A percentile compares a stretch with the other conserved stretches of the same genome.
Conservation (phyloP, 805 yeast species). For the Myxozyma mucilagina region DNA sequence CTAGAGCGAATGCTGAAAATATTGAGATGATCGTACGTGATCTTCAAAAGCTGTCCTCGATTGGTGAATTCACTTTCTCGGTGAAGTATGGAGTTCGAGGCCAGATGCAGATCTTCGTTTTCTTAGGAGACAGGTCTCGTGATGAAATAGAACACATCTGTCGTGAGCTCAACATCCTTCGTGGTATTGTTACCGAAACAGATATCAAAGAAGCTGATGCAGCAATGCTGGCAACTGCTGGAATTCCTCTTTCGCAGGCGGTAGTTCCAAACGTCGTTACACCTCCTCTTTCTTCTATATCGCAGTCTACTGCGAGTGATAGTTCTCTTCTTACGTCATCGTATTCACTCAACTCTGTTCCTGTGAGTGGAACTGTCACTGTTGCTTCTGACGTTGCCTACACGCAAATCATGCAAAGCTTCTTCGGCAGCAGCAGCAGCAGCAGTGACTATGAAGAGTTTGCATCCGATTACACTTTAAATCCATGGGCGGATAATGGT, state of each 20-base stretch:
- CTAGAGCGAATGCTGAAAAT: conserved; percentile 36
- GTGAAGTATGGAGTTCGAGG: conserved; percentile 2
- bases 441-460: conserved; percentile 3
- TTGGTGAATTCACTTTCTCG: conserved; percentile 6
- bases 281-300: not conserved
- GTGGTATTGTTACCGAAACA: conserved; percentile 4
- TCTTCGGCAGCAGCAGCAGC: not conserved
- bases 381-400: not conserved
- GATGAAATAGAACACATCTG: conserved; percentile 9
- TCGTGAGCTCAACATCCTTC: conserved; percentile 2
- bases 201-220: conserved; percentile 6
- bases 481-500: conserved; percentile 12
- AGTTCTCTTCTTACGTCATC: not conserved
- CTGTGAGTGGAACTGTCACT: not conserved
- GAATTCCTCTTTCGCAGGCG: not conserved
- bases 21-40: conserved; percentile 40
- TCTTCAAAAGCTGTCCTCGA: conserved; percentile 15
- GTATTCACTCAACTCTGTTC: not conserved
- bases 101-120: not conserved
- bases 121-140: conserved; percentile 4
- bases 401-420: not conserved
- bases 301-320: not conserved
- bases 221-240: conserved; percentile 5
- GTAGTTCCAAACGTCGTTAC: not conserved
- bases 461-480: not conserved